Conservation (phyloP, 2,329 filamentous ascomycete species). For the Aspergillus carbonarius region DNA sequence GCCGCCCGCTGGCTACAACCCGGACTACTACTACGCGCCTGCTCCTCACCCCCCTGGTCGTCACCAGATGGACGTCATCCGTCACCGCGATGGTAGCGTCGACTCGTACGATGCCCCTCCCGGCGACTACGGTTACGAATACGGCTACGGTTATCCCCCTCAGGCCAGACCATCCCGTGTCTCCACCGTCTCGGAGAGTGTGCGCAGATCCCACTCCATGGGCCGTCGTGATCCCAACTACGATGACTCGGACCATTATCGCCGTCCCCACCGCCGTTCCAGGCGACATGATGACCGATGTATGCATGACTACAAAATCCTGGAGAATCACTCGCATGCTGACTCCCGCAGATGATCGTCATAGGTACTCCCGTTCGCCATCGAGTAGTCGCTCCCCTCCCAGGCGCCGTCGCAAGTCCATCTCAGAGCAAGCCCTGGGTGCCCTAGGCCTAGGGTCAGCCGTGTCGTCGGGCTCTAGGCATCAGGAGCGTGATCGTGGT, state of each 20-base stretch:
- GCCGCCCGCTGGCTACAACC: constrained; percentile 24
- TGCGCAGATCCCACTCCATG: constrained; percentile 39
- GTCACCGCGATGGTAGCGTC: constrained; percentile 64
- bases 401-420: constrained; percentile 45
- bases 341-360: constrained; percentile 28
- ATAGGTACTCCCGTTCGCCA: constrained; percentile 35
- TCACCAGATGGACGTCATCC: constrained; percentile 19
- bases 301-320: constrained; percentile 24
- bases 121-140: constrained; percentile 48
- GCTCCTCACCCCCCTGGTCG: constrained; percentile 16
- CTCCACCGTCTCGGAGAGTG: constrained; percentile 34
- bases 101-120: constrained; percentile 77
- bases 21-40: constrained; percentile 31
- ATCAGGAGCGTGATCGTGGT: constrained; percentile 53
- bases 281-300: constrained; percentile 48
- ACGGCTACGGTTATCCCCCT: constrained; percentile 32
- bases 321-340: background rate
- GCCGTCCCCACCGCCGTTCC: constrained; percentile 42
- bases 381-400: constrained; percentile 43
- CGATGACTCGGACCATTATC: constrained; percentile 30
- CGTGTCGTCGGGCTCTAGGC: constrained; percentile 34
- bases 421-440: constrained; percentile 52
- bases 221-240: constrained; percentile 36
- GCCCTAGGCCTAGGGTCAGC: constrained; percentile 59
- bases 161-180: constrained; percentile 24